A percentile compares a stretch with the other conserved stretches of the same genome.
phyloP scores from a whole-genome alignment of 768 basidiomycete species.

The Rhodocollybia butyracea region DNA sequence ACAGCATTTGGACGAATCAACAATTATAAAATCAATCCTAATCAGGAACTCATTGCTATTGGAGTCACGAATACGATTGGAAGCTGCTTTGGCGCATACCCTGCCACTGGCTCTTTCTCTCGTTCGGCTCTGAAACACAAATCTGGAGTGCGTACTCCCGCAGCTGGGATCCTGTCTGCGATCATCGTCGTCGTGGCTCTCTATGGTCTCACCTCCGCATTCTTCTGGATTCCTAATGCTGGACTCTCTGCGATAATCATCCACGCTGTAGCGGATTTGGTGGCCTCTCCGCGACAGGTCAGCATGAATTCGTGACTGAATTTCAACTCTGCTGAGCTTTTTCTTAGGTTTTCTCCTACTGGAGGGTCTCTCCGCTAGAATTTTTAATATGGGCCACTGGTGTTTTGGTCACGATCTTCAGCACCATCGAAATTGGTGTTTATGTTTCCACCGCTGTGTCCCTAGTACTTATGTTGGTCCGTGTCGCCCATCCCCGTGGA shows the following conservation, averaged over 20 bases:
- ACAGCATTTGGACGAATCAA: constrained; percentile 92
- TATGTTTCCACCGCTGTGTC: constrained; percentile 85
- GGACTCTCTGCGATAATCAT: constrained; percentile 93
- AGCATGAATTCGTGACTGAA: constrained; percentile 4
- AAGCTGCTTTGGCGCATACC: constrained; percentile 87
- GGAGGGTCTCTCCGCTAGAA: constrained; percentile 92
- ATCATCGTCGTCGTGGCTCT: constrained; percentile 90
- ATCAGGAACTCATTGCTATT: constrained; percentile 95
- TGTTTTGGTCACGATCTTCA: constrained; percentile 88
- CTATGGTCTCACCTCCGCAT: constrained; percentile 90
- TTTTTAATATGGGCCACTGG: constrained; percentile 86
- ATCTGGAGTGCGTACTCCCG: constrained; percentile 95
- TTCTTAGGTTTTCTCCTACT: constrained; percentile 75
- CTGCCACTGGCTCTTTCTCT: constrained; percentile 97
- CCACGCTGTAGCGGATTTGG: constrained; percentile 85
- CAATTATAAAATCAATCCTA: constrained; percentile 90
- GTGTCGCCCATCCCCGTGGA: constrained; percentile 85
- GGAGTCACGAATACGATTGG: constrained; percentile 95
- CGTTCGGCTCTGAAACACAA: constrained; percentile 96
- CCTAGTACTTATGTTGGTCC: constrained; percentile 73
- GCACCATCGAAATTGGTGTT: constrained; percentile 91
- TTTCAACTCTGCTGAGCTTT: not conserved
- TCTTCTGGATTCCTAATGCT: constrained; percentile 85
- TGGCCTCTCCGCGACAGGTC: constrained; percentile 73
- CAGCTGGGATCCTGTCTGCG: constrained; percentile 82